Conservation (phyloP, 192 early-diverging fungal species). For the Funneliformis mosseae region DNA sequence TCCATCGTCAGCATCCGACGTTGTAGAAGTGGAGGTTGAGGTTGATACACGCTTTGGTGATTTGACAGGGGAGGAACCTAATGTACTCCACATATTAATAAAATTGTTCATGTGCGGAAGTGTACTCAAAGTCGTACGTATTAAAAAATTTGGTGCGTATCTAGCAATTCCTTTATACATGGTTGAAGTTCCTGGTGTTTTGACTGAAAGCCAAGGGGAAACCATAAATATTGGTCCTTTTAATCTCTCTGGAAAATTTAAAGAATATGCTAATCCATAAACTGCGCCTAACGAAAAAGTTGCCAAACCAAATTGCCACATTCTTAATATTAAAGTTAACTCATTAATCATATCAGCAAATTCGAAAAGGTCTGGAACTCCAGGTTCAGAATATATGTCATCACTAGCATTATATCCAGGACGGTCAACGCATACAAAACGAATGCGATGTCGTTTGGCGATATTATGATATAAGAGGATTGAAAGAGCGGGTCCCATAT, state of each 20-base stretch:
- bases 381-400: conserved; percentile 14
- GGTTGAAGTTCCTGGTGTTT: conserved; percentile 21
- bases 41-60: neutral
- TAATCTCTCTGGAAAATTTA: conserved; percentile 24
- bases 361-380: conserved; percentile 30
- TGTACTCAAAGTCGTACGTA: conserved; percentile 22
- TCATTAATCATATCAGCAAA: conserved; percentile 32
- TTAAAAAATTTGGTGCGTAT: conserved; percentile 32
- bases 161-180: conserved; percentile 14
- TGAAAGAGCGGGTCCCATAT: conserved; percentile 30
- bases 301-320: conserved; percentile 26
- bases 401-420: conserved; percentile 30
- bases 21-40: neutral
- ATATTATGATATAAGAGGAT: conserved; percentile 29
- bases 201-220: conserved; percentile 30
- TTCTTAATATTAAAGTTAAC: conserved; percentile 19
- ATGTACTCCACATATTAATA: conserved; percentile 26
- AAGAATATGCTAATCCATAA: conserved; percentile 30
- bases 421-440: conserved; percentile 24
- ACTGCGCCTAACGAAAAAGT: conserved; percentile 32
- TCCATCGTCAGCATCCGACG: neutral
- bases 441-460: conserved; percentile 19
- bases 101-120: conserved; percentile 17
- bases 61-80: conserved; percentile 14
- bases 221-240: conserved; percentile 26